Conservation (phyloP, 2,329 filamentous ascomycete species). For the Cladosporium velox region DNA sequence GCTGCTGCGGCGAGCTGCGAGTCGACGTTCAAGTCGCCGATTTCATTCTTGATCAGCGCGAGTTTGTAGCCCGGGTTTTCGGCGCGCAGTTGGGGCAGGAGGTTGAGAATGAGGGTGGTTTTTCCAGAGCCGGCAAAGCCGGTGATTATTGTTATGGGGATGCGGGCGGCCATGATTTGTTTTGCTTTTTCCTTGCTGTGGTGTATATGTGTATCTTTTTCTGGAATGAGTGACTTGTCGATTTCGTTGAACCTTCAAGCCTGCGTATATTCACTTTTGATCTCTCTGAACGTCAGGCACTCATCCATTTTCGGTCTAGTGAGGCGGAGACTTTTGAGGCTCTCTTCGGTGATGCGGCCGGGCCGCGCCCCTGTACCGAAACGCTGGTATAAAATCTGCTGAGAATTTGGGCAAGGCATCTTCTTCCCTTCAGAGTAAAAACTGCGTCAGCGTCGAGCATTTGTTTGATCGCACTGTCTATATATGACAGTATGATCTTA, state of each 20-base stretch:
- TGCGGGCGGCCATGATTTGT: constrained; percentile 40
- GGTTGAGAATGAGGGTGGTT: constrained; percentile 91
- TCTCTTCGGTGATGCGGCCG: not conserved
- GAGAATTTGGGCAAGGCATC: constrained; percentile 4
- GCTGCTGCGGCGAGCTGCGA: constrained; percentile 82
- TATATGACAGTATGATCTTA: not conserved
- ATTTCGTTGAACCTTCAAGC: constrained; percentile 16
- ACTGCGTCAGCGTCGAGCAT: not conserved
- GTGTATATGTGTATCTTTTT: not conserved
- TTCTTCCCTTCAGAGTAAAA: not conserved
- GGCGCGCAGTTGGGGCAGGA: constrained; percentile 84
- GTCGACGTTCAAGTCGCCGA: constrained; percentile 91
- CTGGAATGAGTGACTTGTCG: not conserved
- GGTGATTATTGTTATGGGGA: constrained; percentile 91
- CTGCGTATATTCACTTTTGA: constrained; percentile 5
- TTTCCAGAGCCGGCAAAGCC: constrained; percentile 96
- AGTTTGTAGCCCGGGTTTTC: constrained; percentile 89
- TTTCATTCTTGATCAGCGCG: constrained; percentile 96
- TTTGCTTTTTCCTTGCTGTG: not conserved
- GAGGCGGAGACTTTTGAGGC: not conserved
- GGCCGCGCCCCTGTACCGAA: not conserved
- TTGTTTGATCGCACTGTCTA: not conserved
- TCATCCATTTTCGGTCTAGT: constrained; percentile 13
- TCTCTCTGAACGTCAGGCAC: constrained; percentile 13
- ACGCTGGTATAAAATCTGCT: constrained; percentile 6